Conservation (phyloP, 2,329 filamentous ascomycete species). For the Microsporum ferrugineum region DNA sequence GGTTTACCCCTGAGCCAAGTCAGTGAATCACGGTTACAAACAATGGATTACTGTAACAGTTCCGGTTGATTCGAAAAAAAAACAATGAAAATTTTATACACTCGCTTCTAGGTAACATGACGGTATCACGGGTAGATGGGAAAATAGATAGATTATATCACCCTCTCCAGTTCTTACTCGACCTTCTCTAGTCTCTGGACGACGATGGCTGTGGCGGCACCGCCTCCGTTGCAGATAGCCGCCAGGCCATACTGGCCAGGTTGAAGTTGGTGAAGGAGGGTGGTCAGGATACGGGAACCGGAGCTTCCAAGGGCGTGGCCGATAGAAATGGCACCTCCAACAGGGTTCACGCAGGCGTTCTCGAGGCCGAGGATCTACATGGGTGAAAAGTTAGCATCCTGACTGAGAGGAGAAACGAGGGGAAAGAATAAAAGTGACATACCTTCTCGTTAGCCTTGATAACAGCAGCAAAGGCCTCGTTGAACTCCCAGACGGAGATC, state of each 20-base stretch:
- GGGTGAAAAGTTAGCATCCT: not conserved
- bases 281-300: slow-evolving; percentile 80
- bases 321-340: slow-evolving; percentile 83
- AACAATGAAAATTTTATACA: not conserved
- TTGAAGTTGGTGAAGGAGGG: slow-evolving; percentile 80
- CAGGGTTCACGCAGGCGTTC: slow-evolving; percentile 67
- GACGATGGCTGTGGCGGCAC: slow-evolving; percentile 80
- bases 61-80: not conserved
- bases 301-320: slow-evolving; percentile 91
- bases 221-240: slow-evolving; percentile 93
- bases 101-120: not conserved
- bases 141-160: not conserved
- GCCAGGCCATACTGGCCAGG: slow-evolving; percentile 88
- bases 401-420: not conserved
- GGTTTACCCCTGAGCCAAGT: no score
- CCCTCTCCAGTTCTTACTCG: slow-evolving; percentile 20
- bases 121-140: not conserved
- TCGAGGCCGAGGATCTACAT: slow-evolving; percentile 65
- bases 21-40: not conserved
- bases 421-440: slow-evolving; percentile 3
- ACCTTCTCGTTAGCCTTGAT: slow-evolving; percentile 90
- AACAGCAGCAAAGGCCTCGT: slow-evolving; percentile 92
- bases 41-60: not conserved
- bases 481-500: slow-evolving; percentile 94
- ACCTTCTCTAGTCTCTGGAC: slow-evolving; percentile 64